Evolutionary conservation across 306 rosid genomes (phyloP), one percentile per base, ranked within the genome.

Genomic region (Lupinus albus): DNA sequence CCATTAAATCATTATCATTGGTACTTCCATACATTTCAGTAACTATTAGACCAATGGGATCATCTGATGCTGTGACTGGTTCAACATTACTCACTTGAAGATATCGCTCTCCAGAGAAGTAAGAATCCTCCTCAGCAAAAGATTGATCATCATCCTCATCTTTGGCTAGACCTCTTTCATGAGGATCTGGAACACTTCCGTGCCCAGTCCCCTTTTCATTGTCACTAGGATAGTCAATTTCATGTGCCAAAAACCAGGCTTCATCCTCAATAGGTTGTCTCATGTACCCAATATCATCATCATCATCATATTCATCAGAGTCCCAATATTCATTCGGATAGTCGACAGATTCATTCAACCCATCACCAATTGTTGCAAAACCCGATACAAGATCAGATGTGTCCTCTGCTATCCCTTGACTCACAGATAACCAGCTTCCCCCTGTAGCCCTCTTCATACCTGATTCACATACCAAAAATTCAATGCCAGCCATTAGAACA

Each of bases 191-290:
- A 63, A 85, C 89, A 75, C 85, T 87, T 71, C 87, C 95, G 78
- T 78, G 86, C 54, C 83, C 95, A 33, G 85, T 81, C 41, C 87
- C 95, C 69, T 90, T 90, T 58, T 90, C 95, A 57, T 87, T 90
- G 78, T 90, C 96, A 75, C 96, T 90, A 46, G 96, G 96, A 69
- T 90, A 90, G 77, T 90, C 96, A 53, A 90, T 85, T 79, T 90
- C 96, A 71, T 90, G 96, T 1, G 91, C 95, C 81, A 90, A 75
- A 77, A 90, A 90, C 96, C 96, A 90, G 56, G 91, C 70, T 76
- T 90, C 96, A 48, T 90, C 96, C 84, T 90, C 96, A 72, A 90
- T 90, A 39, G 96, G 96, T 58, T 90, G 95, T 74, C 95, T 86
- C 89, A 85, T 90, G 72, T 90, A 90, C 57, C 96, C 96, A 75